Percentiles rank a stretch among this genome's conserved stretches.
Conservation (phyloP, 2,329 filamentous ascomycete genomes). For the Pseudogymnoascus sp. region DNA sequence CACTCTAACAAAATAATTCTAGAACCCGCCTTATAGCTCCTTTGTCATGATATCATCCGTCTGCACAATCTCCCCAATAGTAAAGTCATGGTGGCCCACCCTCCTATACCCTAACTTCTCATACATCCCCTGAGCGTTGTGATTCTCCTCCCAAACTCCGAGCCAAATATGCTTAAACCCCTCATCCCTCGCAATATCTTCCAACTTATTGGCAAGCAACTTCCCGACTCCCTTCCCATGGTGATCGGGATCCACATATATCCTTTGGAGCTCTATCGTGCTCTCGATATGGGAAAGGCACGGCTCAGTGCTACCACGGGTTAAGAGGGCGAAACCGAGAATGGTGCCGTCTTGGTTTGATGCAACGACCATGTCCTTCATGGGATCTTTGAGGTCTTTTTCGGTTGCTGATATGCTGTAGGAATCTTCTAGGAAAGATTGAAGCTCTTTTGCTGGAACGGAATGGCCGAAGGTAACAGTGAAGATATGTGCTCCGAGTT, state of each 20-base stretch:
- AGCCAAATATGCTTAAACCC: constrained; percentile 38
- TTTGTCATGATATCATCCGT: constrained; percentile 39
- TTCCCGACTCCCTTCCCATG: constrained; percentile 36
- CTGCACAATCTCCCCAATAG: constrained; percentile 35
- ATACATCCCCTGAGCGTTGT: constrained; percentile 34
- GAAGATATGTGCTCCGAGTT: constrained; percentile 34
- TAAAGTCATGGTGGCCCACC: constrained; percentile 37
- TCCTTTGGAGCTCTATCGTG: constrained; percentile 34
- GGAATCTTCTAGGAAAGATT: constrained; percentile 32
- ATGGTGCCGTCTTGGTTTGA: constrained; percentile 21
- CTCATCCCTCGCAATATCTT: constrained; percentile 30
- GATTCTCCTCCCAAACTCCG: constrained; percentile 43
- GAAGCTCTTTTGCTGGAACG: constrained; percentile 32
- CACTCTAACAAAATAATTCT: background rate
- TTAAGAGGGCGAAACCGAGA: constrained; percentile 37
- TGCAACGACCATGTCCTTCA: constrained; percentile 26
- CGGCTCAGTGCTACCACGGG: constrained; percentile 32
- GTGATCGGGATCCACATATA: constrained; percentile 33
- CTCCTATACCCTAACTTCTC: constrained; percentile 34
- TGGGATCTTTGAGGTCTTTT: constrained; percentile 23
- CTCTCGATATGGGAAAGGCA: constrained; percentile 29
- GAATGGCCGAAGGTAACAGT: constrained; percentile 37
- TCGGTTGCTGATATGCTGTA: constrained; percentile 28
- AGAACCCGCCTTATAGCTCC: constrained; percentile 18
- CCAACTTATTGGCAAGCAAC: constrained; percentile 26